Evolutionary conservation across 2,329 filamentous ascomycete genomes (phyloP).

Genomic region (Trichophyton mentagrophytes): DNA sequence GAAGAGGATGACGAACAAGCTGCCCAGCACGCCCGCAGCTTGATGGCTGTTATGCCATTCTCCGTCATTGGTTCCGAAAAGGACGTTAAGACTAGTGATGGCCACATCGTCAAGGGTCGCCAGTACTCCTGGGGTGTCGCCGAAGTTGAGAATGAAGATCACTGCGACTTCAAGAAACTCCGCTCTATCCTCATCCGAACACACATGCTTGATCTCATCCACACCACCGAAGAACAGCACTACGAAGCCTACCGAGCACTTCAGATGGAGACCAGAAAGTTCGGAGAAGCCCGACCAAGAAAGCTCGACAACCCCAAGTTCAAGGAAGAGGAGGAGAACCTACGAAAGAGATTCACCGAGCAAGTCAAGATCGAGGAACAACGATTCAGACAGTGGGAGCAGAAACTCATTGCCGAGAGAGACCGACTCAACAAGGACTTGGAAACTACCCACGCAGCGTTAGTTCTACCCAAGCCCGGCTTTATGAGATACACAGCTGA

Average conservation of each 20-base stretch:
- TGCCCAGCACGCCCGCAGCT: conserved; percentile 80
- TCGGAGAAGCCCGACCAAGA: conserved; percentile 88
- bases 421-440: conserved; percentile 99
- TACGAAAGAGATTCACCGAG: conserved; percentile 98
- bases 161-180: conserved; percentile 99
- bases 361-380: conserved; percentile 99
- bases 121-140: conserved; percentile 99
- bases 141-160: conserved; percentile 98
- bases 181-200: conserved; percentile 97
- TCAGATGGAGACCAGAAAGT: conserved; percentile 99
- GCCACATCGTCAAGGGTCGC: conserved; percentile 94
- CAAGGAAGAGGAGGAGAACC: conserved; percentile 98
- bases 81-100: conserved; percentile 92
- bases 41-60: conserved; percentile 97
- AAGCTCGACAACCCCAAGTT: conserved; percentile 99
- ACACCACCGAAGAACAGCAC: conserved; percentile 98
- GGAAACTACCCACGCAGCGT: conserved; percentile 84
- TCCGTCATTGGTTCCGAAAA: conserved; percentile 98
- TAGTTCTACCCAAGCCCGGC: conserved; percentile 18
- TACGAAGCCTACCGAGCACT: conserved; percentile 98
- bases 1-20: conserved; percentile 98
- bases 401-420: conserved; percentile 98
- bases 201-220: conserved; percentile 98
- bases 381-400: conserved; percentile 98
- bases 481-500: conserved; percentile 17